Evolutionary conservation across 805 yeast genomes (phyloP).

Genomic region (Yarrowia sp.): DNA sequence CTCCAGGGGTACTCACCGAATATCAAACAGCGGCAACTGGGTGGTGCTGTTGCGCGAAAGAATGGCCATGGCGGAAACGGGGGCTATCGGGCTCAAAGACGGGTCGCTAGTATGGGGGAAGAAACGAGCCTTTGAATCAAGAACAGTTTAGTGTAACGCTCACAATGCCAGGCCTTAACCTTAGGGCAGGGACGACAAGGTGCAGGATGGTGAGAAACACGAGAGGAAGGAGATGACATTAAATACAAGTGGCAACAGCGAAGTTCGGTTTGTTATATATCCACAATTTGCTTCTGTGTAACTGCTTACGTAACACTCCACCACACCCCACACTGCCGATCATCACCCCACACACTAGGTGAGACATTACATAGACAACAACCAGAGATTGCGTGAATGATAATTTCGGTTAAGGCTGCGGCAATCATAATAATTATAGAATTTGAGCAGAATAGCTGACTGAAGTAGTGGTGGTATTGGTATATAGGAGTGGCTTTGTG

Average conservation of each 20-base stretch:
- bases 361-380: not conserved
- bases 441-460: not conserved
- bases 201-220: not conserved
- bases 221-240: no score
- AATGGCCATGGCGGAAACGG: slow-evolving; percentile 14
- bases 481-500: no score
- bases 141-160: slow-evolving; percentile 16
- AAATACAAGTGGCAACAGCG: no score
- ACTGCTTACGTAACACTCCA: no score
- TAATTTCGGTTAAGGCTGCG: slow-evolving; percentile 9
- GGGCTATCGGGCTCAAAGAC: not conserved
- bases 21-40: slow-evolving; percentile 40
- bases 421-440: slow-evolving; percentile 4
- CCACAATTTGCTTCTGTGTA: no score
- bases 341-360: not conserved
- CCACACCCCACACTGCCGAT: no score
- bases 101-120: not conserved
- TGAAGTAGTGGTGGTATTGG: no score
- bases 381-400: not conserved
- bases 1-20: slow-evolving; percentile 27
- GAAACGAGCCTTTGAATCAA: slow-evolving; percentile 2
- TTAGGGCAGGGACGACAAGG: not conserved
- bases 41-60: slow-evolving; percentile 32
- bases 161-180: slow-evolving; percentile 14
- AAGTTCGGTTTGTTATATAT: no score